phyloP scores from a whole-genome alignment of 2,329 filamentous ascomycete species.

The Cryphonectria carpinicola region DNA sequence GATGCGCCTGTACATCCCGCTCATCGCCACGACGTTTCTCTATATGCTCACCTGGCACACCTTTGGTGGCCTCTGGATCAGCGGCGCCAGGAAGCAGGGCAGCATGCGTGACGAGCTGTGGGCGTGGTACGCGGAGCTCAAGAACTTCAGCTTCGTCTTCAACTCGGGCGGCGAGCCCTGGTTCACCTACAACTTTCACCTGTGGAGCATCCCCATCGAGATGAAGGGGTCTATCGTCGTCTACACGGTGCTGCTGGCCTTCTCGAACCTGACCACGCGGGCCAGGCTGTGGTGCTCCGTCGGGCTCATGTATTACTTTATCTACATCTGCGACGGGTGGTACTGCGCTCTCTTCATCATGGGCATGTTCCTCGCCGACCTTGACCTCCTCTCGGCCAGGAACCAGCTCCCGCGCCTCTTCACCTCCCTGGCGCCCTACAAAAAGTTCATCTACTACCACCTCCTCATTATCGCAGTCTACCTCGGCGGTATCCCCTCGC shows the following conservation, averaged over 20 bases:
- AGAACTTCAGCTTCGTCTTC: constrained; percentile 72
- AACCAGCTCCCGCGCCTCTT: constrained; percentile 57
- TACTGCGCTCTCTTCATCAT: constrained; percentile 63
- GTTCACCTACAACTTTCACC: constrained; percentile 61
- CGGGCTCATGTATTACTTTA: constrained; percentile 64
- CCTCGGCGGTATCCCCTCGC: constrained; percentile 64
- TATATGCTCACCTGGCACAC: constrained; percentile 59
- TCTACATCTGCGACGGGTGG: constrained; percentile 69
- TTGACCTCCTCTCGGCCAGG: constrained; percentile 57
- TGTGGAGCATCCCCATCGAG: constrained; percentile 68
- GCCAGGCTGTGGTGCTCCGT: constrained; percentile 58
- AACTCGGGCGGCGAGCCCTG: constrained; percentile 60
- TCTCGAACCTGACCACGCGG: constrained; percentile 58
- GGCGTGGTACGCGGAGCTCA: constrained; percentile 58
- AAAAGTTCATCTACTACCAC: constrained; percentile 55
- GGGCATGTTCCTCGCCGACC: constrained; percentile 65
- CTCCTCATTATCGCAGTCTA: constrained; percentile 57
- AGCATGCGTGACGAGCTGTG: constrained; percentile 55
- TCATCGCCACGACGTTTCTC: constrained; percentile 58
- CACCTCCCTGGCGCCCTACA: constrained; percentile 48
- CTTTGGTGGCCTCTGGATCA: constrained; percentile 50
- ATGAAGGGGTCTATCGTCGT: constrained; percentile 66
- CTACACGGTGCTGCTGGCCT: constrained; percentile 60
- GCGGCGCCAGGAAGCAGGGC: constrained; percentile 42
- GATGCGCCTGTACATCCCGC: constrained; percentile 53